Evolutionary conservation across 1,139 yeast species (phyloP), one percentile per base, ranked within the genome.

Genomic region (Kodamaea fungicola): DNA sequence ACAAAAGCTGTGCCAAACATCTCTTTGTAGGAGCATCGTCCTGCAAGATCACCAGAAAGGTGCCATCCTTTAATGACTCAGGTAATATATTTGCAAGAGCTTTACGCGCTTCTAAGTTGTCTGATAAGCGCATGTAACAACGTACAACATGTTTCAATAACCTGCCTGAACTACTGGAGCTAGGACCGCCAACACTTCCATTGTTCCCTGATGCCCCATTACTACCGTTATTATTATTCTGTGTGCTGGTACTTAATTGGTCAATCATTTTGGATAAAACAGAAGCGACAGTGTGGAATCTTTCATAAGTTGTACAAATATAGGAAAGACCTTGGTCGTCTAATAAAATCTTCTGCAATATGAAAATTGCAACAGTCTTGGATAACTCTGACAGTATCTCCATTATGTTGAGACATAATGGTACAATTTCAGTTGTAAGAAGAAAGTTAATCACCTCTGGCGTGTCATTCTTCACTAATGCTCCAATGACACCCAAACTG

Each of bases 401-500:
- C 96, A 92, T 90, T 42, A 92, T 92, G 51, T 94, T 83, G 42
- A 92, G 69, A 59, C 98, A 92, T 42, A 92, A 67, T 6, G 98
- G 98, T 28, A 92, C 95, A 48, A 92, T 92, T 57, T 92, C 98
- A 0, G 98, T 90, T 8, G 96, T 83, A 33, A 92, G 71, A 52
- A 92, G 67, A 55, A 92, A 92, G 45, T 85, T 84, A 44, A 92
- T 90, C 35, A 92, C 98, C 51, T 92, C 97, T 8, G 96, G 89
- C 2, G 96, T 86, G 56, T 92, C 98, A 59, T 90, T 90, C 54
- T 92, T 92, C 22, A 92, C 98, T 42, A 92, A 68, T 0, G 98
- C 98, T 12, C 98, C 98, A 58, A 92, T 87, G 4, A 92, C 97
- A 27, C 98, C 98, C 43, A 92, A 75, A 41, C 96, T 85, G 1